Evolutionary conservation across 441 rosid genomes (phyloP).

Genomic region (Arabidopsis hybrid): DNA sequence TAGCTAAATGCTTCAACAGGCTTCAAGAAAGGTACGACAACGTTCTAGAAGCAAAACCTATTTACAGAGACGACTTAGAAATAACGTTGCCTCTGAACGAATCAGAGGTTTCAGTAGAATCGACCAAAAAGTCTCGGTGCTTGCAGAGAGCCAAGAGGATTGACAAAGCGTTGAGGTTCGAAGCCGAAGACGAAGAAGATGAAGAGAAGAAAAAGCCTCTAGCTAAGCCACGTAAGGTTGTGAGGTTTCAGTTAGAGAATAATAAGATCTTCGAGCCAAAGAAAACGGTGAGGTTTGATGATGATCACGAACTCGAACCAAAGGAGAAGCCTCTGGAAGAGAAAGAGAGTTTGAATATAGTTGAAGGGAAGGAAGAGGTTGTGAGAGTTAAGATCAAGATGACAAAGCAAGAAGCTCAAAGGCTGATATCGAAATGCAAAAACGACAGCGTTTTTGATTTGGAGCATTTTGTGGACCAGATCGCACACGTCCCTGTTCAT

Average conservation of each 20-base stretch:
- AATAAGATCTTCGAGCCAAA: slow-evolving; percentile 40
- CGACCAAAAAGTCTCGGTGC: slow-evolving; percentile 31
- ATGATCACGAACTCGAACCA: slow-evolving; percentile 25
- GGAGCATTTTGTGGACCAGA: slow-evolving; percentile 40
- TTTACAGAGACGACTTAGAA: slow-evolving; percentile 40
- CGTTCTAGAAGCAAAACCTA: slow-evolving; percentile 31
- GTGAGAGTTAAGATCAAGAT: slow-evolving; percentile 46
- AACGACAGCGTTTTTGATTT: slow-evolving; percentile 38
- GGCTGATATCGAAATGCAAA: slow-evolving; percentile 26
- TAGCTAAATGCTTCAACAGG: slow-evolving; percentile 42
- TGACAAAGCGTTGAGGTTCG: slow-evolving; percentile 40
- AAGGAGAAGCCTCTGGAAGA: slow-evolving; percentile 31
- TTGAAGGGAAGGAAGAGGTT: slow-evolving; percentile 32
- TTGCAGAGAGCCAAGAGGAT: slow-evolving; percentile 46
- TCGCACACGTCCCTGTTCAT: slow-evolving; percentile 37
- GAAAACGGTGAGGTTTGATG: slow-evolving; percentile 28
- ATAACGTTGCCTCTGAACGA: slow-evolving; percentile 36
- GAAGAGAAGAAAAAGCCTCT: slow-evolving; percentile 31
- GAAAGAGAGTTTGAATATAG: slow-evolving; percentile 21
- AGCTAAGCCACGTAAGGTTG: slow-evolving; percentile 44
- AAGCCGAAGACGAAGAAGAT: slow-evolving; percentile 21
- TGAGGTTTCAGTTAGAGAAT: slow-evolving; percentile 44
- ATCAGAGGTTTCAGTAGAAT: slow-evolving; percentile 27
- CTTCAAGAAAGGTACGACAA: slow-evolving; percentile 38
- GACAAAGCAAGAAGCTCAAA: slow-evolving; percentile 44